Evolutionary conservation across 2,329 filamentous ascomycete genomes (phyloP), one percentile per base, ranked within the genome.

Genomic region (Ophiostoma populinum): DNA sequence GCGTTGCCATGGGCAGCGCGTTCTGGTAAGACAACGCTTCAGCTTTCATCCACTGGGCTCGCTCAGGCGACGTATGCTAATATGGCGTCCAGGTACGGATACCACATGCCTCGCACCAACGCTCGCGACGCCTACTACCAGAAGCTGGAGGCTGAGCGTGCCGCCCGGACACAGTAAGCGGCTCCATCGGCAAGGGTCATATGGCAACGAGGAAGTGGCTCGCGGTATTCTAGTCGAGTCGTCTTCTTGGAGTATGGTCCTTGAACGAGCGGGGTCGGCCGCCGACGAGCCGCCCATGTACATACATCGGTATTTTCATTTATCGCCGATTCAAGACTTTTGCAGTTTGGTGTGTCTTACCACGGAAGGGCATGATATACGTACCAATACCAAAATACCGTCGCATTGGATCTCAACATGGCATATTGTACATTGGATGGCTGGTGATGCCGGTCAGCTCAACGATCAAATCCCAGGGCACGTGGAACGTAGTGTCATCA

Each of bases 71-170:
- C 26, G 12, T 16, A 10, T 24, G 17, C 21, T 37, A n/a, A 43
- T 27, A 12, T 7, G 7, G 15, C 3, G 2, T 38, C 43, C 44
- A 73, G 68, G 68, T 68, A 72, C 61, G 68, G 69, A 53, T 74
- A 52, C 59, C 69, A 74, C 58, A 56, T 71, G 49, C 69, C 68
- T 46, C 67, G 68, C 54, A 70, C 65, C 49, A 53, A 62, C 49
- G 61, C 59, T 44, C 68, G 69, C 51, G 69, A 74, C 56, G 56
- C 55, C 54, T 63, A 61, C 63, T 72, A 72, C 60, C 54, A 54
- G 55, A 61, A 68, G 55, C 56, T 71, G 42, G 69, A 73, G 59
- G 59, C 62, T 47, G 54, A 70, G 55, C 66, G 67, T 40, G 64
- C 64, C 37, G 55, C 52, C 7, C 38, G 37, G 40, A 25, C 21